Evolutionary conservation across 768 basidiomycete genomes (phyloP), one percentile per base, ranked within the genome.

Genomic region (Botryobasidium botryosum): DNA sequence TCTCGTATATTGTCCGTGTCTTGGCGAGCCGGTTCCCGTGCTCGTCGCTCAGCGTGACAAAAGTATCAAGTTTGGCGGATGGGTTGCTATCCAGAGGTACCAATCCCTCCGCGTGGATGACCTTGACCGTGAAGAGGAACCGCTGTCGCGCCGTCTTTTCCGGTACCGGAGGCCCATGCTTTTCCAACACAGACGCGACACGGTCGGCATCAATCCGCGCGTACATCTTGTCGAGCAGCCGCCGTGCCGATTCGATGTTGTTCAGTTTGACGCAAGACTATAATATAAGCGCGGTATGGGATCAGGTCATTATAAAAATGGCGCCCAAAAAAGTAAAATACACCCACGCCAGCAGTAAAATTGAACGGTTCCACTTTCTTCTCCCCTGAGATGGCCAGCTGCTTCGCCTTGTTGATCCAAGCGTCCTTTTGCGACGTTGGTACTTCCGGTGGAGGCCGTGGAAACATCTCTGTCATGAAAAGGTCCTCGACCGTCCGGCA

Each of bases 211-310:
- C 72, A 68, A 94, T 77, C 55, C 87, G 80, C 41, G 71, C 77
- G 60, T 96, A 97, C 72, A 97, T 82, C 50, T 82, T 85, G 59
- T 99, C 94, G 49, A 99, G 70, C 38, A 94, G 69, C 49, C 75
- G 75, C 25, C 90, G 75, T 1, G 91, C 88, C 8, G 86, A 81
- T 53, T 91, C 90, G 51, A 97, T 77, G 60, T 96, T 96, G 67
- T 99, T 99, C 41, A 97, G 71, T 66, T 96, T 96, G 58, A 99
- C 85, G 56, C 91, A 96, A 0, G 87, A 88, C 64, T 92, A 27
- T 2, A 35, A 20, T 43, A 18, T 48, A 46, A 40, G 31, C 33
- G n/a, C 4, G 17, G 35, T 46, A n/a, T 21, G 20, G 25, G 15
- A 35, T 21, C 1, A n/a, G 23, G 12, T 27, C 12, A 41, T 12